Evolutionary conservation across 2,329 filamentous ascomycete genomes (phyloP), one percentile per base, ranked within the genome.

Genomic region (Fusarium nodosum): DNA sequence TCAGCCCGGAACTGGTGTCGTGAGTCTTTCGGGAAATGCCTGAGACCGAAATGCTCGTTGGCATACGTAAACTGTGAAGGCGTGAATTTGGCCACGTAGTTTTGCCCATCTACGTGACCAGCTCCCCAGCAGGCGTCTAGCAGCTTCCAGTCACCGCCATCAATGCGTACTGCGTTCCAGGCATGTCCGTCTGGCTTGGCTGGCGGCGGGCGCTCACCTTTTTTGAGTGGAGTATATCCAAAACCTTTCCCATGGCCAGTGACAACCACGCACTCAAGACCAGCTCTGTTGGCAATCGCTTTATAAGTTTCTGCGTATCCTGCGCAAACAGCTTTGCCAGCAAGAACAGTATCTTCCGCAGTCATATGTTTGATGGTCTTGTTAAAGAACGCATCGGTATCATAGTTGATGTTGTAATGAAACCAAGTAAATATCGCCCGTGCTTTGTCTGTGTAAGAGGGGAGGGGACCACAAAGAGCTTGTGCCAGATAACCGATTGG

Each of bases 121-220:
- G 95, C 93, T 39, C 96, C 96, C 96, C 96, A 99, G 77, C 95
- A 98, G 1, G 91, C 81, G 75, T 99, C 96, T 50, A 98, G 82
- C 2, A 98, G 86, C 79, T 97, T 97, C 95, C 95, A 98, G 69
- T 89, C 87, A 3, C 93, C 93, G 28, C 90, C 87, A 73, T 98
- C 95, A 61, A 98, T 93, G 53, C 89, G 87, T 9, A 97, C 93
- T 0, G 92, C 94, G 75, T 97, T 97, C 96, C 96, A 97, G 0
- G 96, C 95, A 79, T 98, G 95, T 2, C 88, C 87, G 7, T 81
- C 84, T 1, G 87, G 81, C 54, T 90, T 82, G 22, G 85, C 86
- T 0, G 88, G 85, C 3, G 94, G 94, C 0, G 91, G 77, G 0
- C 86, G 82, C 54, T 91, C 84, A 5, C 91, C 92, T 0, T 88